phyloP scores from a whole-genome alignment of 1,284 basidiomycete species.

The Polyporus tsugae region DNA sequence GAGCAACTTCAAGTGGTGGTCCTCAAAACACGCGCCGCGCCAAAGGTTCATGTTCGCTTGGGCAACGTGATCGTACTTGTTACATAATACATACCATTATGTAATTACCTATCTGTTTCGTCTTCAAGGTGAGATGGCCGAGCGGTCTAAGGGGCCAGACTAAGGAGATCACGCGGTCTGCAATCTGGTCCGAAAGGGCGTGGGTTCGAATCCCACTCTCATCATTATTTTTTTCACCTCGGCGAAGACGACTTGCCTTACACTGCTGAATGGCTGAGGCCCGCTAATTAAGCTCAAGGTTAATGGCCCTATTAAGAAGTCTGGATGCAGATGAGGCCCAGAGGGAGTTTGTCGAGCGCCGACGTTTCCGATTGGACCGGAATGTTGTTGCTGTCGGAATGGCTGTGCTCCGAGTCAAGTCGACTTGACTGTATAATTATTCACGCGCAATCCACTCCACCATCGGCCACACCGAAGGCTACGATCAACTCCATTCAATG shows the following conservation, averaged over 20 bases:
- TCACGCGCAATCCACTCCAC: no score
- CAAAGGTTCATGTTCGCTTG: background rate
- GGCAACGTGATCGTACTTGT: slow-evolving; percentile 17
- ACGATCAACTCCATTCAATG: background rate
- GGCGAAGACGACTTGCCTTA: background rate
- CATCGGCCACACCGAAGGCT: no score
- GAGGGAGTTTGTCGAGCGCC: no score
- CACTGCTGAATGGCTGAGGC: no score
- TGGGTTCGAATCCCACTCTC: slow-evolving; percentile 54
- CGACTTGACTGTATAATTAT: no score
- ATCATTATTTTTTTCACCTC: slow-evolving; percentile 26
- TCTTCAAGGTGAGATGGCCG: slow-evolving; percentile 78
- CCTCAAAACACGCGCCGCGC: background rate
- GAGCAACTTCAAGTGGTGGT: background rate
- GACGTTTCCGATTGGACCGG: no score
- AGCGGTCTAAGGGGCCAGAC: slow-evolving; percentile 89
- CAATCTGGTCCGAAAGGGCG: slow-evolving; percentile 48
- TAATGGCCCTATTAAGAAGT: no score
- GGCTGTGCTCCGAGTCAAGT: no score
- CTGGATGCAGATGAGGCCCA: no score
- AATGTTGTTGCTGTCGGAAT: no score
- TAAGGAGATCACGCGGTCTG: slow-evolving; percentile 54
- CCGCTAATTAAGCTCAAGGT: no score
- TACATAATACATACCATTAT: background rate
- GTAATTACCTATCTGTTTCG: no score